phyloP scores from a whole-genome alignment of 305 asterid genomes.

The Andrographis paniculata region DNA sequence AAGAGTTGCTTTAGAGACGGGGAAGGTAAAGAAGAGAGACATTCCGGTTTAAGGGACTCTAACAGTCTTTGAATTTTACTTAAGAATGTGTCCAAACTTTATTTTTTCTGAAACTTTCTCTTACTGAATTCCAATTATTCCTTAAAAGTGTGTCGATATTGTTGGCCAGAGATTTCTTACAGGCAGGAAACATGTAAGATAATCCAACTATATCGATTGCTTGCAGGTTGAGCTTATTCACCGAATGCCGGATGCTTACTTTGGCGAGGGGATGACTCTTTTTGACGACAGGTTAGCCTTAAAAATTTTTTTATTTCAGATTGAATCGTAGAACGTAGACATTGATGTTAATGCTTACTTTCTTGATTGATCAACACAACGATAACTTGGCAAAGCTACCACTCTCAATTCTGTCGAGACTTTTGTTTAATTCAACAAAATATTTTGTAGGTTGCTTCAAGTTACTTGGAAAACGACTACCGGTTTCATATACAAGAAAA shows the following conservation, averaged over 20 bases:
- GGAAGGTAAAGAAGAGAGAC: slow-evolving; percentile 37
- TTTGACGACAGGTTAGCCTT: slow-evolving; percentile 24
- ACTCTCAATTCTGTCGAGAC: not conserved
- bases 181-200: slow-evolving; percentile 11
- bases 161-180: slow-evolving; percentile 5
- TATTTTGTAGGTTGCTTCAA: slow-evolving; percentile 84
- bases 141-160: slow-evolving; percentile 4
- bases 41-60: not conserved
- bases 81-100: slow-evolving; percentile 4
- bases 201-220: slow-evolving; percentile 9
- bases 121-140: not conserved
- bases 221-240: slow-evolving; percentile 49
- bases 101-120: slow-evolving; percentile 1
- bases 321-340: no score
- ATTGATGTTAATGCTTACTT: no score
- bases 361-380: no score
- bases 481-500: slow-evolving; percentile 70
- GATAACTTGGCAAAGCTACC: not conserved
- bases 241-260: slow-evolving; percentile 36
- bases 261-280: slow-evolving; percentile 62
- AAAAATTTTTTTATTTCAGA: no score
- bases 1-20: slow-evolving; percentile 50
- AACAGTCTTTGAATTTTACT: not conserved
- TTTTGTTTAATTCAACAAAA: slow-evolving; percentile 21
- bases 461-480: slow-evolving; percentile 65